Percentiles rank a stretch among this genome's conserved stretches.
phyloP scores from a whole-genome alignment of 371 early-diverging fungal genomes.

The Blakeslea trispora region DNA sequence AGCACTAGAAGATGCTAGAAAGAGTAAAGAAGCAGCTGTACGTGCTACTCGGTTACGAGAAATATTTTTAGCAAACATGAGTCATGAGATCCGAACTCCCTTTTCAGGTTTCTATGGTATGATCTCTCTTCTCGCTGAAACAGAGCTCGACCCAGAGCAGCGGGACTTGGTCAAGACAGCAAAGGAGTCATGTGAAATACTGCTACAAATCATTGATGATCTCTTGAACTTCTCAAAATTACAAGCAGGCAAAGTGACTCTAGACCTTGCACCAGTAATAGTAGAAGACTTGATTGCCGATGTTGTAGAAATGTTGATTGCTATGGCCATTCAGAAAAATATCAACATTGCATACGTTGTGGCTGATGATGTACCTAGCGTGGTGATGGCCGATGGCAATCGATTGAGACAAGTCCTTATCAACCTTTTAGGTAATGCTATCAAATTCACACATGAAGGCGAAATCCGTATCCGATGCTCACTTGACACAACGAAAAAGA shows the following conservation, averaged over 20 bases:
- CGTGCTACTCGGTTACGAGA: constrained; percentile 47
- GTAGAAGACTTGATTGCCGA: constrained; percentile 57
- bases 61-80: constrained; percentile 64
- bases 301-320: constrained; percentile 56
- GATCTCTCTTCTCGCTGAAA: constrained; percentile 58
- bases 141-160: constrained; percentile 54
- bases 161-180: constrained; percentile 61
- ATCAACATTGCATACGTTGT: constrained; percentile 51
- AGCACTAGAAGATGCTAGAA: constrained; percentile 43
- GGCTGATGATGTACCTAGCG: constrained; percentile 35
- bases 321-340: constrained; percentile 54
- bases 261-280: constrained; percentile 51
- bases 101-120: constrained; percentile 64
- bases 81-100: constrained; percentile 56
- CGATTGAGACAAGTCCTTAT: constrained; percentile 44
- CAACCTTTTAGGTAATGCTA: constrained; percentile 46
- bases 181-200: constrained; percentile 59
- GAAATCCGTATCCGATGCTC: constrained; percentile 49
- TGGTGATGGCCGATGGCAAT: constrained; percentile 53
- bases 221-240: constrained; percentile 65
- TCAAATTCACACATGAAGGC: constrained; percentile 62
- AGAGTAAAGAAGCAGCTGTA: constrained; percentile 51
- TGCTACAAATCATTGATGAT: constrained; percentile 66
- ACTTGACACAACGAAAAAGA: constrained; percentile 26
- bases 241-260: constrained; percentile 61